Base-by-base conservation (phyloP, 2,329 filamentous ascomycete species). In the Cladorrhinum sp. region DNA sequence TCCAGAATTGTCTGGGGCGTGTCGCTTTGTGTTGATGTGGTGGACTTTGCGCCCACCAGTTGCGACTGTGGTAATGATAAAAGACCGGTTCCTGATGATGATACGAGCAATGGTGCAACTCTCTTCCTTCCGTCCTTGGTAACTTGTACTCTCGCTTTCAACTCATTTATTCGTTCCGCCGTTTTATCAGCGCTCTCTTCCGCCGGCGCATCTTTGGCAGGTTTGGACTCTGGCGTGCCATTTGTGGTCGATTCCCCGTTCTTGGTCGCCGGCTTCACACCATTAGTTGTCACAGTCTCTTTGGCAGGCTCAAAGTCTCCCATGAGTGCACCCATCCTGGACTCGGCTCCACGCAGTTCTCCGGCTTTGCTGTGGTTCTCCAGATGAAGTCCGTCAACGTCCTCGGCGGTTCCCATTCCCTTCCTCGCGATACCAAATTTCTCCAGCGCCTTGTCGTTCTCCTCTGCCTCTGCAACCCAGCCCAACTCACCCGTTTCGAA, bases 271-370 rank as follows among this genome's bases (percentile, higher is more conserved):
- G 73, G 64, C 65, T 81, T 91, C 73, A 72, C 77, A 0, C 82
- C 82, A 58, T 84, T 84, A 1, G 67, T 69, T 24, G 77, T 75
- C n/a, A 72, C 77, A 57, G 78, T 74, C 46, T 85, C 85, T 2
- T 80, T 78, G 2, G 82, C 74, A 2, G 82, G 78, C 57, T 82
- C 82, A 18, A 84, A 83, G 71, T 96, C 93, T 5, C 94, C 94
- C 95, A 99, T 99, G 39, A 99, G 77, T n/a, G 94, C 94, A 12
- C 95, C 95, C 95, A 99, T 99, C 66, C 94, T 86, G 1, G 92
- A 95, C 75, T 99, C 91, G 0, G 94, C 93, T 4, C 90, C 93
- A 65, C 89, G 91, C 30, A 94, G 83, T 73, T 99, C 95, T 21
- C 90, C 94, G 49, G 89, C 92, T 72, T 96, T 97, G 76, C 92